Percentiles rank a stretch among this genome's conserved stretches.
Evolutionary conservation across 2,329 filamentous ascomycete genomes (phyloP).

Genomic region (Beauveria asiatica): DNA sequence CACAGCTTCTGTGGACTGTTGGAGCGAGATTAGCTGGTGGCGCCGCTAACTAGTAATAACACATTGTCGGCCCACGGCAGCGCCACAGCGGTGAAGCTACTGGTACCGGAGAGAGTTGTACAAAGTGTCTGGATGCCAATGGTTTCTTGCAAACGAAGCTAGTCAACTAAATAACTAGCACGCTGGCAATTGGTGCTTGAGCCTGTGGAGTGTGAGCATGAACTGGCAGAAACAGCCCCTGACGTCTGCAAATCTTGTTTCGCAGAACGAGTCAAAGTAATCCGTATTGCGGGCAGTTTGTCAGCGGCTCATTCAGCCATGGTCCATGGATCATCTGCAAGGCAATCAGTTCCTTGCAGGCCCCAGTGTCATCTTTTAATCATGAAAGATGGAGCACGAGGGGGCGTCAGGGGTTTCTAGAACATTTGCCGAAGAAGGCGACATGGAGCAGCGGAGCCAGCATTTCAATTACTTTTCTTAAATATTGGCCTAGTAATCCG

Average conservation of each 20-base stretch:
- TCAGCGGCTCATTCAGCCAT: background rate
- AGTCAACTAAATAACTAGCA: background rate
- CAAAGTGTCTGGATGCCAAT: background rate
- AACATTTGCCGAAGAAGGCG: background rate
- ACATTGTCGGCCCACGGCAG: background rate
- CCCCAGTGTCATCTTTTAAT: background rate
- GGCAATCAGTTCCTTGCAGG: background rate
- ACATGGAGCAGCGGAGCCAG: no score
- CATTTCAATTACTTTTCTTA: background rate
- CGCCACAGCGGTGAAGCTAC: conserved; percentile 2
- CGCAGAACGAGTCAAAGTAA: background rate
- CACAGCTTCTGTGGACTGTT: background rate
- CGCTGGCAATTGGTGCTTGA: background rate
- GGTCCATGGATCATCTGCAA: background rate
- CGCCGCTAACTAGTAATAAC: background rate
- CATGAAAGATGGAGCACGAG: background rate
- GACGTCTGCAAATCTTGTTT: background rate
- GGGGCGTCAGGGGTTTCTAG: conserved; percentile 3
- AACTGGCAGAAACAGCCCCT: conserved; percentile 10
- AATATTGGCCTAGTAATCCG: no score
- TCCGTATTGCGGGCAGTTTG: background rate
- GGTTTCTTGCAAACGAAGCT: background rate
- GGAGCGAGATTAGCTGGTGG: conserved; percentile 1
- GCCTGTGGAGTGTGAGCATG: background rate
- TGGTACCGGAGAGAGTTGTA: background rate